These are phyloP conservation scores for Corylus avellana DNA, from an alignment of 306 rosid species.

Conservation along the genomic window DNA sequence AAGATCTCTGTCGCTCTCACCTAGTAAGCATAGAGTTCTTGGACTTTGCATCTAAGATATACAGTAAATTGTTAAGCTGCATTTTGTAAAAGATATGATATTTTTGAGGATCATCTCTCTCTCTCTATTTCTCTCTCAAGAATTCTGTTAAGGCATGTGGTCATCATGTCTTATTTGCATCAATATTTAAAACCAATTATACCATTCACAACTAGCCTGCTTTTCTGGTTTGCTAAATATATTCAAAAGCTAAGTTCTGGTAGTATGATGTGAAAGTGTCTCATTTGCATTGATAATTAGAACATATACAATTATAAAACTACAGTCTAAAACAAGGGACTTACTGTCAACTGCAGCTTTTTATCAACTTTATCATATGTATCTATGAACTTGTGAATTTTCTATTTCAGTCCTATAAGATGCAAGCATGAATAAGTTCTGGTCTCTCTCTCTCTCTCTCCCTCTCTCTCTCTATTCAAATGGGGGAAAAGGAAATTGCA, in stretches of 20 bases:
- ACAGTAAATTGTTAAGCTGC: neutral
- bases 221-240: neutral
- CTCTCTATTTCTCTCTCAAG: neutral
- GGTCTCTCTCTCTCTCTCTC: neutral
- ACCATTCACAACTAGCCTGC: neutral
- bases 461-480: neutral
- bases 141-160: neutral
- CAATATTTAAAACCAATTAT: neutral
- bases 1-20: constrained; percentile 97
- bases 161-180: too few species aligned
- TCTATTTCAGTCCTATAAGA: neutral
- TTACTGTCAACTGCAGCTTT: neutral
- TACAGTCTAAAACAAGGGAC: neutral
- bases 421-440: too few species aligned
- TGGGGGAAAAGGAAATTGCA: too few species aligned
- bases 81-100: neutral
- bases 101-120: neutral
- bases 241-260: neutral
- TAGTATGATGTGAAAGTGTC: neutral
- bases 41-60: constrained; percentile 12
- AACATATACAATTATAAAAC: neutral
- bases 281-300: neutral
- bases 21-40: constrained; percentile 51
- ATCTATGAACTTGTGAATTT: neutral
- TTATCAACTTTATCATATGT: too few species aligned